phyloP scores from a whole-genome alignment of 345 rosid species.

The Acer campestre region DNA sequence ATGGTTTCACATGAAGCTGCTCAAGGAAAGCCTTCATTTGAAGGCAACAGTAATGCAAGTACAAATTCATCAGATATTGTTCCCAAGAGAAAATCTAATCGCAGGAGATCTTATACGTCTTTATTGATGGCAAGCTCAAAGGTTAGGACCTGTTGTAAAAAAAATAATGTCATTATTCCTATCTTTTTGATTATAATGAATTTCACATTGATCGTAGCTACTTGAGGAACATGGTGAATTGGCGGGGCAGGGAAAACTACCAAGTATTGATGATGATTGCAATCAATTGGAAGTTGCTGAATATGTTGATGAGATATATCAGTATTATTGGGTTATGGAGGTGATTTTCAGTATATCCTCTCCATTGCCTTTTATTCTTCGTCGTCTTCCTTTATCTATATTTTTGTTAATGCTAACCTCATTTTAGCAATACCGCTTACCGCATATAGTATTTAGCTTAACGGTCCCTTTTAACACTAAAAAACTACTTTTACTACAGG shows the following conservation, averaged over 20 bases:
- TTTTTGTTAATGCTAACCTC: constrained; percentile 1
- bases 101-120: constrained; percentile 90
- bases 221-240: constrained; percentile 50
- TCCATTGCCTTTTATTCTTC: neutral
- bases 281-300: constrained; percentile 95
- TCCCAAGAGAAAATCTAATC: constrained; percentile 55
- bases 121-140: constrained; percentile 72
- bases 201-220: constrained; percentile 46
- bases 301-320: constrained; percentile 90
- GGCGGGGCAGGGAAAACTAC: constrained; percentile 47
- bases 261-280: constrained; percentile 69
- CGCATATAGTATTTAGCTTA: neutral
- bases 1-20: constrained; percentile 40
- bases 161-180: constrained; percentile 8
- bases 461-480: constrained; percentile 19
- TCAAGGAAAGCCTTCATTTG: constrained; percentile 32
- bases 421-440: neutral
- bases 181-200: constrained; percentile 19
- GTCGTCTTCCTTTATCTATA: neutral
- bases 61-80: constrained; percentile 33
- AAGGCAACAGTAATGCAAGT: constrained; percentile 29
- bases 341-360: constrained; percentile 37
- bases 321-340: constrained; percentile 88
- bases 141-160: constrained; percentile 39
- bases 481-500: constrained; percentile 50